Conservation (phyloP, 805 yeast genomes). For the Kodamaea laetipori region DNA sequence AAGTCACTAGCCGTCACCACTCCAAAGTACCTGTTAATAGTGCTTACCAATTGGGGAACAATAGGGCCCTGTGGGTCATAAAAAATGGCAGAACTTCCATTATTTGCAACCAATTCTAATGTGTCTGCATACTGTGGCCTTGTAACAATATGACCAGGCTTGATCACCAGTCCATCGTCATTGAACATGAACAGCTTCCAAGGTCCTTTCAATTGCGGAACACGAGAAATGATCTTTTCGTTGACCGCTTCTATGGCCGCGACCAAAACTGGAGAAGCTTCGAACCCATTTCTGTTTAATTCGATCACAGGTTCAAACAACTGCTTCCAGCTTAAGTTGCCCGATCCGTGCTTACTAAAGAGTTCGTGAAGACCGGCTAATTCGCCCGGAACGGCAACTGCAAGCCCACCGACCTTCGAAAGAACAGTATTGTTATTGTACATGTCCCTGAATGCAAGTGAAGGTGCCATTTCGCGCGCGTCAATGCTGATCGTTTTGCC, state of each 20-base stretch:
- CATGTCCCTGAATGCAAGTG: slow-evolving; percentile 63
- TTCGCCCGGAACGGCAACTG: slow-evolving; percentile 91
- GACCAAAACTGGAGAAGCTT: slow-evolving; percentile 26
- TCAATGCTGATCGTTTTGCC: slow-evolving; percentile 65
- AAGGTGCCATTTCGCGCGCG: slow-evolving; percentile 89
- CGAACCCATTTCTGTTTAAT: slow-evolving; percentile 66
- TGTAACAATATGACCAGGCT: slow-evolving; percentile 59
- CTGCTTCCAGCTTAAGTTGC: slow-evolving; percentile 68
- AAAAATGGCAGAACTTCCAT: slow-evolving; percentile 76
- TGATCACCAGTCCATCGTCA: slow-evolving; percentile 28
- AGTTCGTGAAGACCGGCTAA: slow-evolving; percentile 75
- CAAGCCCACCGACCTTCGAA: slow-evolving; percentile 80
- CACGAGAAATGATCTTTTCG: slow-evolving; percentile 25
- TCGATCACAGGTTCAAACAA: slow-evolving; percentile 75
- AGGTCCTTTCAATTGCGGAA: slow-evolving; percentile 35
- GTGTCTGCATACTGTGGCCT: slow-evolving; percentile 70
- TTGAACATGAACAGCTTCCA: slow-evolving; percentile 57
- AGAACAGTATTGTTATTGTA: slow-evolving; percentile 48
- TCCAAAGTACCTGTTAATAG: slow-evolving; percentile 63
- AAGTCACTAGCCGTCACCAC: slow-evolving; percentile 68
- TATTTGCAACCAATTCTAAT: slow-evolving; percentile 64
- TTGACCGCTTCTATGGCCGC: slow-evolving; percentile 34
- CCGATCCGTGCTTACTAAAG: slow-evolving; percentile 64
- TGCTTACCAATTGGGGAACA: slow-evolving; percentile 56
- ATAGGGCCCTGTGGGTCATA: slow-evolving; percentile 83